Percentiles rank a stretch among this genome's conserved stretches.
phyloP scores from a whole-genome alignment of 768 basidiomycete species.

The Pisolithus microcarpus region DNA sequence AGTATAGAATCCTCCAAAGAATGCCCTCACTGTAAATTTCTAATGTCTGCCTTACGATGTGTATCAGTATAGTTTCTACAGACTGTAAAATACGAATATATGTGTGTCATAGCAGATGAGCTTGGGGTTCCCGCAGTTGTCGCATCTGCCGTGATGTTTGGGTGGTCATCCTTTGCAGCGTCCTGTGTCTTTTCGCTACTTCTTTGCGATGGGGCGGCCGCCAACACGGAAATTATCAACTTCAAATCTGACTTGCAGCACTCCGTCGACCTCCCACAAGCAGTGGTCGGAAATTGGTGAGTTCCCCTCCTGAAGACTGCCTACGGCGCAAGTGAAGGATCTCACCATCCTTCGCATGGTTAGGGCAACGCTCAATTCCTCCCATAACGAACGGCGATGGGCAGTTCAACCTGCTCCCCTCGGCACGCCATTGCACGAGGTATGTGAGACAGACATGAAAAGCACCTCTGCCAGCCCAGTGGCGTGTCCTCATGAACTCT shows the following conservation, averaged over 20 bases:
- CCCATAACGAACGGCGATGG: constrained; percentile 29
- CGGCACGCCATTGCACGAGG: constrained; percentile 28
- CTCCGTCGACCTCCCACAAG: constrained; percentile 11
- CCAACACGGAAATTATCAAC: constrained; percentile 64
- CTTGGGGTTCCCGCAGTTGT: no score
- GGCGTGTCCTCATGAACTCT: constrained; percentile 38
- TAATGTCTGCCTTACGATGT: no score
- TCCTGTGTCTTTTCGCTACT: constrained; percentile 9
- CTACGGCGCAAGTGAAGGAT: constrained; percentile 4
- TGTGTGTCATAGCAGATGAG: no score
- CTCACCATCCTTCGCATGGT: constrained; percentile 1
- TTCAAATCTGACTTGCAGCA: constrained; percentile 32
- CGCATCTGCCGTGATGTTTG: constrained; percentile 4
- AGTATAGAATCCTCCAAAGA: no score
- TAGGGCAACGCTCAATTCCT: constrained; percentile 36
- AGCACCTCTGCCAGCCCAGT: constrained; percentile 1
- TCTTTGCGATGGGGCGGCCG: constrained; percentile 27
- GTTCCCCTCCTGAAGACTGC: constrained; percentile 12
- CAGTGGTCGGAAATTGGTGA: constrained; percentile 25
- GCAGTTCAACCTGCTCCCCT: constrained; percentile 37
- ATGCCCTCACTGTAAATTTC: no score
- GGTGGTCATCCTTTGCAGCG: constrained; percentile 10
- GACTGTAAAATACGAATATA: no score
- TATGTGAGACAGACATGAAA: constrained; percentile 27
- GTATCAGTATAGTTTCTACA: no score